phyloP scores from a whole-genome alignment of 371 early-diverging fungal species.

The Actinomortierella ambigua region DNA sequence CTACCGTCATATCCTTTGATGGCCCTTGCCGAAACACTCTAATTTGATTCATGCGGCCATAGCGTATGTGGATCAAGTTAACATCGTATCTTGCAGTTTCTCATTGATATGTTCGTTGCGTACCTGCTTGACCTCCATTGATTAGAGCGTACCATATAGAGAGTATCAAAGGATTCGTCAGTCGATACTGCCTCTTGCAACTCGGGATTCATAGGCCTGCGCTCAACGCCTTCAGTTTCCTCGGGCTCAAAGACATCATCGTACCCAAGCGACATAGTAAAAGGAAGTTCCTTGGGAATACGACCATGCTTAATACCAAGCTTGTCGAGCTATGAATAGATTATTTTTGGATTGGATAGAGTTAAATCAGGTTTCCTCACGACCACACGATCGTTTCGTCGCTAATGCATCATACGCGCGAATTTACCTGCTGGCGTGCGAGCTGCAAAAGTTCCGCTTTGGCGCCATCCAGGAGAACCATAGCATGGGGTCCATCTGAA shows the following conservation, averaged over 20 bases:
- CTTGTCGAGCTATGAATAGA: slow-evolving; percentile 64
- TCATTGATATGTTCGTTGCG: no score
- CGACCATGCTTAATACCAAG: slow-evolving; percentile 66
- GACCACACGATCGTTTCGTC: background rate
- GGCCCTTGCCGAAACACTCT: slow-evolving; percentile 53
- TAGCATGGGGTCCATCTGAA: slow-evolving; percentile 48
- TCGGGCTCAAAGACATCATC: slow-evolving; percentile 15
- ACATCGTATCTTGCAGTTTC: no score
- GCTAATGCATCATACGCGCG: background rate
- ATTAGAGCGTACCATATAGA: slow-evolving; percentile 66
- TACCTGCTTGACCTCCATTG: no score
- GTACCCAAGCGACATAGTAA: slow-evolving; percentile 58
- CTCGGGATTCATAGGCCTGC: slow-evolving; percentile 67
- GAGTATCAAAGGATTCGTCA: slow-evolving; percentile 70
- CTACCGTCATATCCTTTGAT: slow-evolving; percentile 75
- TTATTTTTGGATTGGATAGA: background rate
- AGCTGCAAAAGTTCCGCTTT: slow-evolving; percentile 80
- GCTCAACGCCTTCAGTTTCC: slow-evolving; percentile 26
- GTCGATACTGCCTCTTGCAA: slow-evolving; percentile 66
- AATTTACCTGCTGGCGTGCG: slow-evolving; percentile 74
- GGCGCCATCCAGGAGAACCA: slow-evolving; percentile 67
- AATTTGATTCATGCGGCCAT: no score
- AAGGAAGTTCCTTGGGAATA: slow-evolving; percentile 58
- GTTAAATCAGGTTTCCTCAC: background rate
- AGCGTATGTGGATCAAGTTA: no score